phyloP scores from a whole-genome alignment of 257 asterid genomes.

The Przewalskia tangutica region DNA sequence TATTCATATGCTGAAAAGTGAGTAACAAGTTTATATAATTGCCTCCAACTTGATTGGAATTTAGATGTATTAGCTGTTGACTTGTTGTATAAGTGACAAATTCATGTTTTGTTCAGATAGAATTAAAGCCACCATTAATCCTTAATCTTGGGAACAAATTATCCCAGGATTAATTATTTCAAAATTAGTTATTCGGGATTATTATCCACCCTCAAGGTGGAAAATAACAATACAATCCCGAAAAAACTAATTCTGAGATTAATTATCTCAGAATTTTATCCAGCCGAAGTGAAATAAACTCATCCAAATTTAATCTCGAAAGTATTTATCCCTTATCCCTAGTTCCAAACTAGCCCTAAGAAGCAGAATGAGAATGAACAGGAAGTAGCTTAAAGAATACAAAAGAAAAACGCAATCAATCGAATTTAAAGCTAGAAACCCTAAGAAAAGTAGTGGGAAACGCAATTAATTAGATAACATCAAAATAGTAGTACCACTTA shows the following conservation, averaged over 20 bases:
- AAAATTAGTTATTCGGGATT: too few relatives aligned
- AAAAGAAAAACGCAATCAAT: background rate
- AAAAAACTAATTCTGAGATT: too few relatives aligned
- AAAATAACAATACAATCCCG: too few relatives aligned
- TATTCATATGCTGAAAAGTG: background rate
- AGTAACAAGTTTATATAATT: background rate
- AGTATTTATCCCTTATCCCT: too few relatives aligned
- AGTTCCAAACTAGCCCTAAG: background rate
- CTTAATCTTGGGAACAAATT: background rate
- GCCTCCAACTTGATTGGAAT: background rate
- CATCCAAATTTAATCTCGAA: too few relatives aligned
- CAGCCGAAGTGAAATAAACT: too few relatives aligned
- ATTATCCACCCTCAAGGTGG: too few relatives aligned
- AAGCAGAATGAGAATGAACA: background rate
- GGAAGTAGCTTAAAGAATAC: background rate
- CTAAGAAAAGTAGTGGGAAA: background rate
- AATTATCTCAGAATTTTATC: too few relatives aligned
- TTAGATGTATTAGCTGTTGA: background rate
- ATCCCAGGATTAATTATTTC: too few relatives aligned
- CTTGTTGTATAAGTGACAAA: too few relatives aligned
- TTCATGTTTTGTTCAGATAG: too few relatives aligned
- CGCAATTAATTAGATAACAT: background rate
- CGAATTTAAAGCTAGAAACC: background rate
- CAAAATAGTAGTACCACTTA: too few relatives aligned
- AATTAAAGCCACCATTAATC: background rate